These are phyloP conservation scores for Hyaloscypha bicolor DNA, from an alignment of 495 filamentous ascomycete genomes.

Conservation along the genomic window DNA sequence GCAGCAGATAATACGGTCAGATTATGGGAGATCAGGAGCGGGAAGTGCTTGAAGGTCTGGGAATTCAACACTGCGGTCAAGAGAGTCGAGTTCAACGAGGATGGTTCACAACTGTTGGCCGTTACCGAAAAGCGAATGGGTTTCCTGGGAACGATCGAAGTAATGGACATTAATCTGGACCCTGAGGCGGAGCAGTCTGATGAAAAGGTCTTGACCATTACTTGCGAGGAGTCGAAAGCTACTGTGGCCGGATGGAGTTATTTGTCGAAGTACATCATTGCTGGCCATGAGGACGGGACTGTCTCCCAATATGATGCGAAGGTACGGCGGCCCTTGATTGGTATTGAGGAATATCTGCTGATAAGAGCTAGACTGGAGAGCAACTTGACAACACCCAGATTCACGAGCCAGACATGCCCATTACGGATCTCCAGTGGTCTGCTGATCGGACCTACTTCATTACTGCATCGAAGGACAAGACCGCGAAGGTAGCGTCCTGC, in stretches of 20 bases:
- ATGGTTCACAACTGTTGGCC: constrained; percentile 83
- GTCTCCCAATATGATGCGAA: constrained; percentile 95
- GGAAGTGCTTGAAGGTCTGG: constrained; percentile 92
- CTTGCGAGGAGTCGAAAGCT: constrained; percentile 91
- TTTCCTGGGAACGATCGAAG: constrained; percentile 87
- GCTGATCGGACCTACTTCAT: constrained; percentile 95
- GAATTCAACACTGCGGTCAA: constrained; percentile 96
- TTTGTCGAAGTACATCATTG: constrained; percentile 89
- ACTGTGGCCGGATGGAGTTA: constrained; percentile 97
- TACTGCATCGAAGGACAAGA: constrained; percentile 97
- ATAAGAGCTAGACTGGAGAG: constrained; percentile 66
- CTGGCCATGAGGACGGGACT: constrained; percentile 93
- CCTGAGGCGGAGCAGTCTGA: constrained; percentile 79
- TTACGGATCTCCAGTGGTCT: constrained; percentile 95
- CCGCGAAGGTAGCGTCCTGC: constrained; percentile 68
- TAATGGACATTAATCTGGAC: constrained; percentile 82
- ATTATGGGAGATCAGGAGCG: constrained; percentile 94
- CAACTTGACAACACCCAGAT: constrained; percentile 74
- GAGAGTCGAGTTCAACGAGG: constrained; percentile 92
- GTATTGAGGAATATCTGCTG: constrained; percentile 14
- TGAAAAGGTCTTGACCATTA: constrained; percentile 80
- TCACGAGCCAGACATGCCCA: constrained; percentile 80
- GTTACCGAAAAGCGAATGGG: constrained; percentile 99
- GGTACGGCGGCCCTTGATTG: constrained; percentile 45
- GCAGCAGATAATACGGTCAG: constrained; percentile 98